Evolutionary conservation across 176 grass and related monocot genomes (phyloP).

Genomic region (Aechmea fasciata): DNA sequence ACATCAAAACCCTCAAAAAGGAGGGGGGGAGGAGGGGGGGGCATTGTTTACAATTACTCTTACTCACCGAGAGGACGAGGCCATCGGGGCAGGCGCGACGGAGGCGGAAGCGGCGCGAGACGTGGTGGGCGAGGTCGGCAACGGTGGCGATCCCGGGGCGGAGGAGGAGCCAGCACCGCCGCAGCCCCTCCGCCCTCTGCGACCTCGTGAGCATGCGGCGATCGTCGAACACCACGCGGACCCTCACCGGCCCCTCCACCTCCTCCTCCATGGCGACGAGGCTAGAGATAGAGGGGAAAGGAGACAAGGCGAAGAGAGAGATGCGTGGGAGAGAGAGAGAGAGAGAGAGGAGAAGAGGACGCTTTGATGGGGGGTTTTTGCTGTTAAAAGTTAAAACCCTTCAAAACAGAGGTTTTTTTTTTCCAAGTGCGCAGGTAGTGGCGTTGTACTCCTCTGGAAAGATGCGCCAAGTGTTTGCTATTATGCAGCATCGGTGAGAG

Average conservation of each 20-base stretch:
- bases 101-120: conserved; percentile 40
- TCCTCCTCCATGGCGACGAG: too few species aligned
- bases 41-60: too few species aligned
- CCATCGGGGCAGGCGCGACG: conserved; percentile 34
- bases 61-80: conserved; percentile 37
- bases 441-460: too few species aligned
- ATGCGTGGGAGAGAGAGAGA: too few species aligned
- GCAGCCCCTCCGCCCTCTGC: conserved; percentile 40
- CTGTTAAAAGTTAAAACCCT: too few species aligned
- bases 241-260: conserved; percentile 23
- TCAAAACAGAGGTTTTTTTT: too few species aligned
- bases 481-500: too few species aligned
- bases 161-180: conserved; percentile 66
- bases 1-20: neutral
- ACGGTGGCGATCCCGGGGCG: conserved; percentile 45
- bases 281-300: neutral
- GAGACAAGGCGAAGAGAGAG: neutral
- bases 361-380: too few species aligned
- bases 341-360: too few species aligned
- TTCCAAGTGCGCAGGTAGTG: too few species aligned
- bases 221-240: conserved; percentile 54
- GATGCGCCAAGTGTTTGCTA: too few species aligned
- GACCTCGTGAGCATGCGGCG: conserved; percentile 38
- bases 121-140: conserved; percentile 43
- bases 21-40: neutral